phyloP scores from a whole-genome alignment of 345 rosid species.

The Balakata baccata region DNA sequence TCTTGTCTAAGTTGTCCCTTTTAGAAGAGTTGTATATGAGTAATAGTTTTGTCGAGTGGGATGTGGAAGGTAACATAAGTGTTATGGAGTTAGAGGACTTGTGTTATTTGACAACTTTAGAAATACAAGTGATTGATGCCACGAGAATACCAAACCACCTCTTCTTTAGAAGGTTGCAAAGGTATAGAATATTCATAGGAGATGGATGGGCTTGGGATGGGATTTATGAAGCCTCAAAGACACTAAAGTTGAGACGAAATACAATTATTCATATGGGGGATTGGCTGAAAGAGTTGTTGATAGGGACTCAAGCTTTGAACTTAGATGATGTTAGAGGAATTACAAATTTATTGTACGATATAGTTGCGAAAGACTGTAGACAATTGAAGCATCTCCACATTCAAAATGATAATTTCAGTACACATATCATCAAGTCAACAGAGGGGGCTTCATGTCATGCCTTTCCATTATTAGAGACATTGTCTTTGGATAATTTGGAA shows the following conservation, averaged over 20 bases:
- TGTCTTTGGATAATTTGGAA: background rate
- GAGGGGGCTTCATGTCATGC: background rate
- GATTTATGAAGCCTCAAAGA: slow-evolving; percentile 6
- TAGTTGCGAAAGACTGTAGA: background rate
- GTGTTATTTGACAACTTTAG: slow-evolving; percentile 12
- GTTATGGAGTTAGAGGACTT: slow-evolving; percentile 23
- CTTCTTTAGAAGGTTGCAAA: background rate
- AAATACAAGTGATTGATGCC: slow-evolving; percentile 15
- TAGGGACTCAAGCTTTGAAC: background rate
- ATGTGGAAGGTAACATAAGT: slow-evolving; percentile 11
- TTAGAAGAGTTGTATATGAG: slow-evolving; percentile 33
- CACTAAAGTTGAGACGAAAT: slow-evolving; percentile 11
- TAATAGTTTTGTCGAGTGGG: slow-evolving; percentile 30
- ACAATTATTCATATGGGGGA: background rate
- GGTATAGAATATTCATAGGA: slow-evolving; percentile 24
- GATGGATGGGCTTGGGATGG: slow-evolving; percentile 12
- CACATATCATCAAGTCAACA: background rate
- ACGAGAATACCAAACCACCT: background rate
- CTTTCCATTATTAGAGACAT: background rate
- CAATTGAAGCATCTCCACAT: background rate
- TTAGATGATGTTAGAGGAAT: background rate
- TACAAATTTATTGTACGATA: too few species aligned
- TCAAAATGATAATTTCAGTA: background rate
- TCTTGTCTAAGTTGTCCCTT: slow-evolving; percentile 20
- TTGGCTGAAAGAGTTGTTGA: background rate